Evolutionary conservation across 441 rosid genomes (phyloP).

Genomic region (Geranium incanum): DNA sequence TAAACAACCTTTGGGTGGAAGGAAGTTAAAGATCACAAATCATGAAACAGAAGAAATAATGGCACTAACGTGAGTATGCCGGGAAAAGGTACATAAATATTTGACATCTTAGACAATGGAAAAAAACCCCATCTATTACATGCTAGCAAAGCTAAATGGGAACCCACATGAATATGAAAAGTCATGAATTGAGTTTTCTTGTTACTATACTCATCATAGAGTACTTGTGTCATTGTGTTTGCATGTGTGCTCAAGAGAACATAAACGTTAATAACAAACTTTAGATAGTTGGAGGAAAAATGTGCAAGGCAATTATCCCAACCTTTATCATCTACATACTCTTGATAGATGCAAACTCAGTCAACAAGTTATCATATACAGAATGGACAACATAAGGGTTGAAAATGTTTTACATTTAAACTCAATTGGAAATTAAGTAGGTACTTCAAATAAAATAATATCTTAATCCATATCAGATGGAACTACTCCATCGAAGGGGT

Average conservation of each 20-base stretch:
- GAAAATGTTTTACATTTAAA: background rate
- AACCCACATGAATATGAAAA: background rate
- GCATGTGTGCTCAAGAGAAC: background rate
- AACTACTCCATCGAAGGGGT: background rate
- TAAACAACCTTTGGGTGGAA: background rate
- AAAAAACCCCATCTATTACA: background rate
- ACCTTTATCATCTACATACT: background rate
- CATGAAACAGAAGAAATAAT: background rate
- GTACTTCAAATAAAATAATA: background rate
- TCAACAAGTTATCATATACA: background rate
- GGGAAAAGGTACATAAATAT: background rate
- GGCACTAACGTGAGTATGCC: background rate
- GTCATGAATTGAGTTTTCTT: background rate
- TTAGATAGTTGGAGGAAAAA: background rate
- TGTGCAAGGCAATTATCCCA: background rate
- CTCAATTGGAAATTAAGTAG: background rate
- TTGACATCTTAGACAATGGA: background rate
- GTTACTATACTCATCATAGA: background rate
- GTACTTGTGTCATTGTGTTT: background rate
- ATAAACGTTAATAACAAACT: background rate
- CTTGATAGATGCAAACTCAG: background rate
- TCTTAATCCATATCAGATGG: background rate
- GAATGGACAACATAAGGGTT: background rate
- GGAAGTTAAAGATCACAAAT: background rate
- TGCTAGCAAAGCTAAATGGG: background rate